Evolutionary conservation across 2,329 filamentous ascomycete genomes (phyloP).

Genomic region (Hysterium pulicare): DNA sequence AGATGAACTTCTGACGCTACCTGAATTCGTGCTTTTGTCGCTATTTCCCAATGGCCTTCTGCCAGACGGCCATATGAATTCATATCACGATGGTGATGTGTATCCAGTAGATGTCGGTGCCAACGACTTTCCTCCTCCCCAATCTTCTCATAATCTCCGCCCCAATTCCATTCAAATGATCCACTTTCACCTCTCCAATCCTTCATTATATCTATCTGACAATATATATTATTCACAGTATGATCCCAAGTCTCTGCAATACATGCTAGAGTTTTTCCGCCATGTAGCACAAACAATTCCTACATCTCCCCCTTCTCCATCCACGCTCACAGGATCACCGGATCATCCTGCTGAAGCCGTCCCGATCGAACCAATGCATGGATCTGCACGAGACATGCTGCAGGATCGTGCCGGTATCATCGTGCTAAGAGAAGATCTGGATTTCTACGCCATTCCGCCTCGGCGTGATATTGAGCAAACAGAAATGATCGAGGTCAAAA

Average conservation of each 20-base stretch:
- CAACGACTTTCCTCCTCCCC: slow-evolving; percentile 24
- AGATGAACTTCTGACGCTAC: slow-evolving; percentile 90
- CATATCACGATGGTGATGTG: slow-evolving; percentile 86
- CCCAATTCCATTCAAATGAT: slow-evolving; percentile 37
- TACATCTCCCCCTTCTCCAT: slow-evolving; percentile 63
- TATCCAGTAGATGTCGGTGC: slow-evolving; percentile 93
- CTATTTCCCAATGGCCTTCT: slow-evolving; percentile 98
- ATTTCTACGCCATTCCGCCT: slow-evolving; percentile 96
- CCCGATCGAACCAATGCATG: slow-evolving; percentile 69
- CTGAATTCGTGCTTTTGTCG: slow-evolving; percentile 96
- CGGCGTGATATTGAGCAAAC: slow-evolving; percentile 74
- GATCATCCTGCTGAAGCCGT: slow-evolving; percentile 51
- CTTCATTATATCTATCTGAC: slow-evolving; percentile 55
- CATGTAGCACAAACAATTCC: slow-evolving; percentile 95
- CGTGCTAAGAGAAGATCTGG: slow-evolving; percentile 89
- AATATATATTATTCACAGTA: slow-evolving; percentile 66
- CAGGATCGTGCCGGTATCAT: slow-evolving; percentile 93
- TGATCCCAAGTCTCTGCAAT: slow-evolving; percentile 91
- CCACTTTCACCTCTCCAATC: slow-evolving; percentile 41
- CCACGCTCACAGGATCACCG: slow-evolving; percentile 33
- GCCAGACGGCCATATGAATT: slow-evolving; percentile 92
- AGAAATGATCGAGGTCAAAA: slow-evolving; percentile 96
- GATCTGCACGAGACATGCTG: slow-evolving; percentile 70
- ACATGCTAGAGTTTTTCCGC: slow-evolving; percentile 99
- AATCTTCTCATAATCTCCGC: slow-evolving; percentile 23